Percentiles rank a stretch among this genome's conserved stretches.
Evolutionary conservation across 495 filamentous ascomycete species (phyloP).

Genomic region (Penicillium riverlandense): DNA sequence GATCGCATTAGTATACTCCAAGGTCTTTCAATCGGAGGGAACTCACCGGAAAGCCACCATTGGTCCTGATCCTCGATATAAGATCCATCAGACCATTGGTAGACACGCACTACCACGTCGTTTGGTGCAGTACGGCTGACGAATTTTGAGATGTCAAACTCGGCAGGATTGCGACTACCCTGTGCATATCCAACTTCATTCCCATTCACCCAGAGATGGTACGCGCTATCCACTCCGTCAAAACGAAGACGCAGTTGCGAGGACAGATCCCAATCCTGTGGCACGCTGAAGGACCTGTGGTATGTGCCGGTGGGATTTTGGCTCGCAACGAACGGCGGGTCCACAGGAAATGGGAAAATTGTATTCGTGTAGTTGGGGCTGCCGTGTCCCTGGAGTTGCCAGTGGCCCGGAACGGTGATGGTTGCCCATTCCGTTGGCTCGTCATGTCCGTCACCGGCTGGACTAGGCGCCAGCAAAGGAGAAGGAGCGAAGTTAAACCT

Average conservation of each 20-base stretch:
- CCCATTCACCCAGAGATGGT: conserved; percentile 57
- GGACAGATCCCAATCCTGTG: conserved; percentile 26
- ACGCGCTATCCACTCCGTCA: conserved; percentile 62
- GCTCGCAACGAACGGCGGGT: conserved; percentile 51
- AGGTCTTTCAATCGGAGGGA: neutral
- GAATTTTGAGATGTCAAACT: conserved; percentile 50
- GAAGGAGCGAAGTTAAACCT: conserved; percentile 47
- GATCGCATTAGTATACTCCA: too few species aligned
- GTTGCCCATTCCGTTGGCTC: conserved; percentile 35
- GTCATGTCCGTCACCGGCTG: conserved; percentile 7
- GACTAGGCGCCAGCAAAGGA: conserved; percentile 40
- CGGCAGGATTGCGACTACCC: conserved; percentile 54
- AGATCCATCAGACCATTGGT: conserved; percentile 55
- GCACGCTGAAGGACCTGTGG: conserved; percentile 43
- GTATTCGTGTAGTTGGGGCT: conserved; percentile 60
- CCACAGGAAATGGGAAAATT: conserved; percentile 53
- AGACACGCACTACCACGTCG: conserved; percentile 49
- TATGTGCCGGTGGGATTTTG: conserved; percentile 60
- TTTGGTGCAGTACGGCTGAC: conserved; percentile 37
- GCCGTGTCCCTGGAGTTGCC: conserved; percentile 62
- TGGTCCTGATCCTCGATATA: conserved; percentile 63
- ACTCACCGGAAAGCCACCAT: conserved; percentile 46
- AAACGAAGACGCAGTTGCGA: conserved; percentile 53
- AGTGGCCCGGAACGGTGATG: conserved; percentile 59
- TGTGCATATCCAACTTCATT: conserved; percentile 57